These are phyloP conservation scores for Xerocomellus intermedius DNA, from an alignment of 768 basidiomycete genomes.

Conservation along the genomic window DNA sequence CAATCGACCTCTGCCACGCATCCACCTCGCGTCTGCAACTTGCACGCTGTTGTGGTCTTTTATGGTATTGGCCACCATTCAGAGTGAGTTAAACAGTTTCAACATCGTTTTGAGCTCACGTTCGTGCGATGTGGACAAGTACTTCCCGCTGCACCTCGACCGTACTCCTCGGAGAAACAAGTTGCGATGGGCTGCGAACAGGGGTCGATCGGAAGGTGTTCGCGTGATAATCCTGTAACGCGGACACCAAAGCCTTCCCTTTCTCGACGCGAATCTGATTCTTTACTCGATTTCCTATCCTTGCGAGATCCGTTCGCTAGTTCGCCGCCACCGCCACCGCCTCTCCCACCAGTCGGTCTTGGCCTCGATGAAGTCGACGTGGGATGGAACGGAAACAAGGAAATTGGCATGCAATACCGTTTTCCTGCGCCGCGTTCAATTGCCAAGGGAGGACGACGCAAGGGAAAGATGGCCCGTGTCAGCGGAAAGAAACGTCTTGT, in stretches of 20 bases:
- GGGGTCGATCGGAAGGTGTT: background rate
- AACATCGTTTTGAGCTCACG: background rate
- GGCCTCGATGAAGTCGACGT: constrained; percentile 29
- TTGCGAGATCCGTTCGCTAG: constrained; percentile 35
- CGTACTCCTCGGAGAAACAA: constrained; percentile 10
- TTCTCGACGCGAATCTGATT: constrained; percentile 25
- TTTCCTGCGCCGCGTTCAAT: constrained; percentile 33
- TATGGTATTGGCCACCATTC: constrained; percentile 15
- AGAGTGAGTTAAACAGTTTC: constrained; percentile 19
- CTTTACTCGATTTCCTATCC: constrained; percentile 33
- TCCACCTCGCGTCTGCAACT: constrained; percentile 20
- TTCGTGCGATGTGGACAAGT: constrained; percentile 14
- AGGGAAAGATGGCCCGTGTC: constrained; percentile 13
- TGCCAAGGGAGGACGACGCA: constrained; percentile 23
- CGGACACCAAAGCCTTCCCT: constrained; percentile 20
- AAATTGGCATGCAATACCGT: constrained; percentile 30
- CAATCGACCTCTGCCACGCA: background rate
- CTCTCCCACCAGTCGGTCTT: constrained; percentile 27
- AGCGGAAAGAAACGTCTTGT: constrained; percentile 23
- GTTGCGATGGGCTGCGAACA: background rate
- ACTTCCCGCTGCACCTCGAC: constrained; percentile 12
- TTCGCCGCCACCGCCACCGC: constrained; percentile 32
- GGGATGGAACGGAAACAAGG: constrained; percentile 25
- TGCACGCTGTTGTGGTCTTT: constrained; percentile 28
- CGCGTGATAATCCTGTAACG: background rate